These are phyloP conservation scores for Diversispora eburnea DNA, from an alignment of 192 early-diverging fungal species.

Conservation along the genomic window DNA sequence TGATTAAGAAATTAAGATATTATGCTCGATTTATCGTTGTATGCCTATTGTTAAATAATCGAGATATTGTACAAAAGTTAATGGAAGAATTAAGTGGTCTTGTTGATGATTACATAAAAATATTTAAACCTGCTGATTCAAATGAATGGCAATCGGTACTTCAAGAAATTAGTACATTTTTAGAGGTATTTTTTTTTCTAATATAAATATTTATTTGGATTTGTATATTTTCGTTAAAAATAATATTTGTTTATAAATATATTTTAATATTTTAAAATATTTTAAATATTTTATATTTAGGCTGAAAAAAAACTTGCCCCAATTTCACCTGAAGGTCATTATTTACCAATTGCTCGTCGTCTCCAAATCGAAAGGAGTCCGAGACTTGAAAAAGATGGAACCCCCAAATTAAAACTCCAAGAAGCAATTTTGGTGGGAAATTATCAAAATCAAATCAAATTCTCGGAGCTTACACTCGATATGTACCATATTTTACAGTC, in stretches of 20 bases:
- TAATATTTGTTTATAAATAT: background rate
- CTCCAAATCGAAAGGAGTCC: conserved; percentile 46
- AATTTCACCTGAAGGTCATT: conserved; percentile 46
- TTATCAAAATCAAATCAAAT: conserved; percentile 93
- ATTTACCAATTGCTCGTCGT: conserved; percentile 50
- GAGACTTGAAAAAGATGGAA: conserved; percentile 58
- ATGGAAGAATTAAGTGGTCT: conserved; percentile 78
- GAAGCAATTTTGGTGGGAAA: conserved; percentile 97
- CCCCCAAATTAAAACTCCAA: conserved; percentile 67
- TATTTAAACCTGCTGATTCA: conserved; percentile 85
- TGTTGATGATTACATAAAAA: conserved; percentile 84
- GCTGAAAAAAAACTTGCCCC: conserved; percentile 79
- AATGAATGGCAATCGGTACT: conserved; percentile 85
- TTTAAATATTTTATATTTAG: conserved; percentile 30
- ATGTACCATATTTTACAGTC: conserved; percentile 96
- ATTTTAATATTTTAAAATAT: background rate
- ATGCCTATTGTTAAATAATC: conserved; percentile 80
- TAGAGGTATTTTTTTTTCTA: conserved; percentile 57
- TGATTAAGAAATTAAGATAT: conserved; percentile 97
- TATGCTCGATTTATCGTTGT: conserved; percentile 98
- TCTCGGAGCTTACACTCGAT: conserved; percentile 93
- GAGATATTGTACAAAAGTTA: conserved; percentile 73
- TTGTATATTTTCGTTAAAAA: too few species aligned
- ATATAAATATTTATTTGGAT: too few species aligned
- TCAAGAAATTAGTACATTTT: conserved; percentile 75